Conservation (phyloP, 345 rosid genomes). For the Sonneratia alba region DNA sequence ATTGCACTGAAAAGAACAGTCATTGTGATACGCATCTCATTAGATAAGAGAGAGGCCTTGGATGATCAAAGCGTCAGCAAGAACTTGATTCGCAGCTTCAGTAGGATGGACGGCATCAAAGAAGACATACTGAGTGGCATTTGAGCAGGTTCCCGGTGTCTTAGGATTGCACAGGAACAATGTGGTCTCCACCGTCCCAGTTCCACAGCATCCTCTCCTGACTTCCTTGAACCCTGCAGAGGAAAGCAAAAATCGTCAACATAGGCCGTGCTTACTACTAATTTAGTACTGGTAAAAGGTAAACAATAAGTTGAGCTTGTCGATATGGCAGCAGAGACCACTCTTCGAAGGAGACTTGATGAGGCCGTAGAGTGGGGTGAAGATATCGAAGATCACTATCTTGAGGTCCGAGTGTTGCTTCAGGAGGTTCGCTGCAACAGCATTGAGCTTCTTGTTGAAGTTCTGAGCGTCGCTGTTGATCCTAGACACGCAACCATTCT, state of each 20-base stretch:
- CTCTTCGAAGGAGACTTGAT: constrained; percentile 47
- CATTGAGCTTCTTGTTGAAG: constrained; percentile 63
- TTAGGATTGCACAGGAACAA: constrained; percentile 60
- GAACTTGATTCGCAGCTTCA: constrained; percentile 78
- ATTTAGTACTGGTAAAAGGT: background rate
- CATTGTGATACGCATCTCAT: background rate
- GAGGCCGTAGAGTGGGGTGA: constrained; percentile 50
- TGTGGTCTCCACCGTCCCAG: constrained; percentile 76
- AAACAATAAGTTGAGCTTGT: background rate
- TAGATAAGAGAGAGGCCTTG: constrained; percentile 61
- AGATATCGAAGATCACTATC: constrained; percentile 78
- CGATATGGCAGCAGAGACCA: constrained; percentile 17
- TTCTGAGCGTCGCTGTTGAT: constrained; percentile 64
- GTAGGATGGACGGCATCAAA: constrained; percentile 96
- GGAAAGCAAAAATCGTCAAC: background rate
- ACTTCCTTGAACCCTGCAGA: constrained; percentile 67
- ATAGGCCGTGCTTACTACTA: background rate
- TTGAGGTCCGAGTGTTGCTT: constrained; percentile 64
- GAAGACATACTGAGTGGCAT: constrained; percentile 78
- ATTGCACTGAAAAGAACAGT: background rate
- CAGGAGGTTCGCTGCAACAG: constrained; percentile 47
- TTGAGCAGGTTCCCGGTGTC: constrained; percentile 67
- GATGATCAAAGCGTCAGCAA: constrained; percentile 49
- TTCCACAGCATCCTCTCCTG: constrained; percentile 84
- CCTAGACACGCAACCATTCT: constrained; percentile 52